Evolutionary conservation across 2,329 filamentous ascomycete species (phyloP).

Genomic region (Gremmenia infestans): DNA sequence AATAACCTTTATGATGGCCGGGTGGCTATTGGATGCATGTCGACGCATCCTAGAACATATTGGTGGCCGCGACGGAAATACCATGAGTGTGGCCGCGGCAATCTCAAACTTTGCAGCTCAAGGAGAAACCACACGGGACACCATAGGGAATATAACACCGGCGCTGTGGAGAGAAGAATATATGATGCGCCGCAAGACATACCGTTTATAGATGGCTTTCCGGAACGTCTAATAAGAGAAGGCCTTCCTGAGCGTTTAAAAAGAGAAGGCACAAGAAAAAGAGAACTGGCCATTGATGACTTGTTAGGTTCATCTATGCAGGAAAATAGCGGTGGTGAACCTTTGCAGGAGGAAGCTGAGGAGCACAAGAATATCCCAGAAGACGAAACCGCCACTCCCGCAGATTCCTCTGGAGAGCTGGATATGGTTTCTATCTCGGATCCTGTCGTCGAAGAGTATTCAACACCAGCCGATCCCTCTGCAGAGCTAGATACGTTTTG

Average conservation of each 20-base stretch:
- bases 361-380: neutral
- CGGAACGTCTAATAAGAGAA: conserved; percentile 8
- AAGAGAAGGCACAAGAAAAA: neutral
- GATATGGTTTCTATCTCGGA: too few species aligned
- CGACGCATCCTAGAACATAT: conserved; percentile 18
- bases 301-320: neutral
- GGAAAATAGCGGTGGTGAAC: neutral
- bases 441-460: too few species aligned
- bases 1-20: conserved; percentile 38
- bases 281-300: neutral
- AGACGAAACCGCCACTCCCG: too few species aligned
- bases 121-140: too few species aligned
- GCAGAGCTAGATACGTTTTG: too few species aligned
- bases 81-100: neutral
- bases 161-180: neutral
- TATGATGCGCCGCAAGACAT: conserved; percentile 5
- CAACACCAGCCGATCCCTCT: too few species aligned
- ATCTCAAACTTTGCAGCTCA: neutral
- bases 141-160: conserved; percentile 4
- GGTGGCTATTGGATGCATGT: conserved; percentile 33
- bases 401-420: too few species aligned
- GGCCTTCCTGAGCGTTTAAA: conserved; percentile 8
- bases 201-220: conserved; percentile 8
- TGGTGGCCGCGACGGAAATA: conserved; percentile 27
- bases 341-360: conserved; percentile 13